These are phyloP conservation scores for Venturia asperata DNA, from an alignment of 2,329 filamentous ascomycete genomes.

Conservation along the genomic window DNA sequence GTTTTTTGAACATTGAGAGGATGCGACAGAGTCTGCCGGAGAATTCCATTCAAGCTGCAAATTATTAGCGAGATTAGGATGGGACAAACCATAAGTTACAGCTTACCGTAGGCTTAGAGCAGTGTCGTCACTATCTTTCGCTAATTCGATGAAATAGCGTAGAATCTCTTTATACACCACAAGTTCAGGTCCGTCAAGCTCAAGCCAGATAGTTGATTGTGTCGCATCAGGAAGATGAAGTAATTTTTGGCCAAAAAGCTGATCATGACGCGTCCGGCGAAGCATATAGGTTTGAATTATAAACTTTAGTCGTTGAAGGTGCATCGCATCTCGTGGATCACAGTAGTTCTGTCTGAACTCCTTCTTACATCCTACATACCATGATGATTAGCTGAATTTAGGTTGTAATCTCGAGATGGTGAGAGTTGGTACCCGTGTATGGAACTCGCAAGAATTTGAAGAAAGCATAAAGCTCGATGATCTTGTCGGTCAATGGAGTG, in stretches of 20 bases:
- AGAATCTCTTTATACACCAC: neutral
- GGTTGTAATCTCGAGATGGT: neutral
- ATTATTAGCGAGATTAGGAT: no score
- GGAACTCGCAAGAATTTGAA: conserved; percentile 40
- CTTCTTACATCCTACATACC: neutral
- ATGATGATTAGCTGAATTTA: neutral
- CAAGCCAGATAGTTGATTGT: neutral
- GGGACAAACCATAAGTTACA: no score
- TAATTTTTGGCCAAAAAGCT: neutral
- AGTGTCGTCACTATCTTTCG: no score
- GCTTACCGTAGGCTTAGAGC: no score
- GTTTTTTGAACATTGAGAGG: neutral
- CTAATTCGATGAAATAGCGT: no score
- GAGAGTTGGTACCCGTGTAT: conserved; percentile 31
- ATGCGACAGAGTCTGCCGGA: neutral
- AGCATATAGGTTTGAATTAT: neutral
- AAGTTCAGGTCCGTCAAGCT: neutral
- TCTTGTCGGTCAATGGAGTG: neutral
- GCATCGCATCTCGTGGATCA: neutral
- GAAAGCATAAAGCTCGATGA: conserved; percentile 32
- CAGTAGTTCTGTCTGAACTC: conserved; percentile 4
- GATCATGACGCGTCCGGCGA: neutral
- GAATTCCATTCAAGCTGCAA: neutral
- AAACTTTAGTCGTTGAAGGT: neutral
- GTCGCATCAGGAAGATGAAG: conserved; percentile 1